Conservation (phyloP, 192 early-diverging fungal species). For the Dispira simplex region DNA sequence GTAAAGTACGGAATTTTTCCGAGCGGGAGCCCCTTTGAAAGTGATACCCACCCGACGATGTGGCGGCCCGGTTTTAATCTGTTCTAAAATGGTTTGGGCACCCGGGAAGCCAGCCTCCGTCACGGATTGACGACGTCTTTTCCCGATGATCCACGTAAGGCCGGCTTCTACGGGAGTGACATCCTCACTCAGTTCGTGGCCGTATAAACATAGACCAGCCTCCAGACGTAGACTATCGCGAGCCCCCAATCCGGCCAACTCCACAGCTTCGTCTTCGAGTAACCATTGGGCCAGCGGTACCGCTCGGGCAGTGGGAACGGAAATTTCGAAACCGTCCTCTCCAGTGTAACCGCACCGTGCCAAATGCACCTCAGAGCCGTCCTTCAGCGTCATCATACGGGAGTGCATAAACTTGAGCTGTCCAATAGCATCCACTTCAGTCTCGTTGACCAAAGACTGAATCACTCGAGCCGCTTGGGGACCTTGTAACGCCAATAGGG, state of each 20-base stretch:
- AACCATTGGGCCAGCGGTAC: conserved; percentile 49
- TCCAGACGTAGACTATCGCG: conserved; percentile 92
- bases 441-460: conserved; percentile 32
- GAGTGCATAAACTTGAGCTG: conserved; percentile 87
- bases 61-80: conserved; percentile 64
- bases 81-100: conserved; percentile 63
- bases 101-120: conserved; percentile 87
- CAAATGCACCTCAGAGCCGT: conserved; percentile 68
- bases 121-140: conserved; percentile 48
- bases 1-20: conserved; percentile 55
- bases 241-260: conserved; percentile 88
- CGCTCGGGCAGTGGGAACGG: conserved; percentile 59
- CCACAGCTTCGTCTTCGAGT: conserved; percentile 54
- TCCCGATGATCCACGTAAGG: conserved; percentile 91
- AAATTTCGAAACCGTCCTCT: conserved; percentile 98
- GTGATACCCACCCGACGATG: conserved; percentile 79
- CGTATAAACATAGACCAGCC: conserved; percentile 95
- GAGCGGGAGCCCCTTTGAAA: conserved; percentile 86
- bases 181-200: conserved; percentile 86
- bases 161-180: conserved; percentile 86
- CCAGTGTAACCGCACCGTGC: conserved; percentile 97
- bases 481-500: conserved; percentile 86
- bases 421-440: conserved; percentile 23
- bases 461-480: conserved; percentile 66
- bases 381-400: conserved; percentile 41